Percentiles rank a stretch among this genome's conserved stretches.
Evolutionary conservation across 2,329 filamentous ascomycete genomes (phyloP).

Genomic region (Talaromyces sp.): DNA sequence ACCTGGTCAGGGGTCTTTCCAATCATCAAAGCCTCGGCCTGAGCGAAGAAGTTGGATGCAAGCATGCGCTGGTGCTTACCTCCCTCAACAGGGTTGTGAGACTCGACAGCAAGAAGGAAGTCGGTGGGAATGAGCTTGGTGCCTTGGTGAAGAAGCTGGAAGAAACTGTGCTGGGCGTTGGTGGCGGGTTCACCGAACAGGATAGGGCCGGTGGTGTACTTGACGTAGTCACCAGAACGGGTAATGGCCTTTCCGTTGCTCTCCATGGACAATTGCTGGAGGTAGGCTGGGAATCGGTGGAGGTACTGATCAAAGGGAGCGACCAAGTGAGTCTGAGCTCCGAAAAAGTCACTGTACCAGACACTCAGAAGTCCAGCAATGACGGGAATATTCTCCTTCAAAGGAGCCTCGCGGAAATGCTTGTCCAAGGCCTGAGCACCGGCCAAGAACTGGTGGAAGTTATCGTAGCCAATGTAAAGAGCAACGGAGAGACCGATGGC

Average conservation of each 20-base stretch:
- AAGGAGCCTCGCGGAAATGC: slow-evolving; percentile 87
- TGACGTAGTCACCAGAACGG: slow-evolving; percentile 79
- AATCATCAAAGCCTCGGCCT: slow-evolving; percentile 54
- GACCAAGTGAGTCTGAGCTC: slow-evolving; percentile 94
- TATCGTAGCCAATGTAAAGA: slow-evolving; percentile 93
- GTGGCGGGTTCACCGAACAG: slow-evolving; percentile 98
- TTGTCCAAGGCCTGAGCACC: slow-evolving; percentile 98
- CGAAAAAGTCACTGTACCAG: slow-evolving; percentile 99
- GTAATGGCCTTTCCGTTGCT: slow-evolving; percentile 98
- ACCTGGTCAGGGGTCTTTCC: slow-evolving; percentile 49
- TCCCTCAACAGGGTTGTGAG: slow-evolving; percentile 89
- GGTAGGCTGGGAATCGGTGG: slow-evolving; percentile 97
- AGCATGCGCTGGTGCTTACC: slow-evolving; percentile 82
- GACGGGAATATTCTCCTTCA: slow-evolving; percentile 92
- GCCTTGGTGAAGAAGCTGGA: slow-evolving; percentile 98
- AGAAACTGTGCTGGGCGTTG: slow-evolving; percentile 99
- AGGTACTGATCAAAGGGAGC: slow-evolving; percentile 99
- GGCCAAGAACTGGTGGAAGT: slow-evolving; percentile 93
- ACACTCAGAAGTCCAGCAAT: slow-evolving; percentile 91
- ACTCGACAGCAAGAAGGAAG: slow-evolving; percentile 94
- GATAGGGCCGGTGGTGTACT: slow-evolving; percentile 95
- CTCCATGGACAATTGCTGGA: slow-evolving; percentile 99
- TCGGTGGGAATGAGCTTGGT: slow-evolving; percentile 98
- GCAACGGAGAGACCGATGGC: slow-evolving; percentile 94
- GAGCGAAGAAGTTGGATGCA: slow-evolving; percentile 51